Conservation (phyloP, 2,329 filamentous ascomycete species). For the Lachnellula willkommii region DNA sequence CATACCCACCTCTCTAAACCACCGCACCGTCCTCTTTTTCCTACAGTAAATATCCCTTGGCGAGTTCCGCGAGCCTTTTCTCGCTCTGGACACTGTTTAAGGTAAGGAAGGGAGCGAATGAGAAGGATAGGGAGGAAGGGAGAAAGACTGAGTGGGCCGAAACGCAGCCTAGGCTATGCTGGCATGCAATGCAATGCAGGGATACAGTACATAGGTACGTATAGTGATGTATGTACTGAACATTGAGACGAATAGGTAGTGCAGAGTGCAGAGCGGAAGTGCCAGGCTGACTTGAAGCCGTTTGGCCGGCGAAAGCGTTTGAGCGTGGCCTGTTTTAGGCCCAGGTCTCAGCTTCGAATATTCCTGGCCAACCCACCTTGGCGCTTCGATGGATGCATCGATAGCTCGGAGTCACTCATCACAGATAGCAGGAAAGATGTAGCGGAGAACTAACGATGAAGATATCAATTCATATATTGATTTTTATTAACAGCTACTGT, state of each 20-base stretch:
- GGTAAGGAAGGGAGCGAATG: too few species aligned
- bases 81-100: too few species aligned
- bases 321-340: not conserved
- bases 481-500: slow-evolving; percentile 15
- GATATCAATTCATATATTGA: slow-evolving; percentile 10
- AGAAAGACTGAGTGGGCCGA: too few species aligned
- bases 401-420: not conserved
- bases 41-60: too few species aligned
- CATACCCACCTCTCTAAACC: too few species aligned
- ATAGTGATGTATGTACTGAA: not conserved
- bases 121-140: too few species aligned
- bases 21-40: too few species aligned
- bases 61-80: too few species aligned
- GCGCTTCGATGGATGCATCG: not conserved
- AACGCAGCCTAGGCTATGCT: too few species aligned
- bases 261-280: not conserved
- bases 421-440: not conserved
- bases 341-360: not conserved
- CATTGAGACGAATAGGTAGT: not conserved
- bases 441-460: not conserved
- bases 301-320: not conserved
- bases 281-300: not conserved
- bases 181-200: too few species aligned
- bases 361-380: not conserved
- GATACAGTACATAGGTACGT: too few species aligned